These are phyloP conservation scores for Pistacia integerrima DNA, from an alignment of 345 rosid genomes.

Conservation along the genomic window DNA sequence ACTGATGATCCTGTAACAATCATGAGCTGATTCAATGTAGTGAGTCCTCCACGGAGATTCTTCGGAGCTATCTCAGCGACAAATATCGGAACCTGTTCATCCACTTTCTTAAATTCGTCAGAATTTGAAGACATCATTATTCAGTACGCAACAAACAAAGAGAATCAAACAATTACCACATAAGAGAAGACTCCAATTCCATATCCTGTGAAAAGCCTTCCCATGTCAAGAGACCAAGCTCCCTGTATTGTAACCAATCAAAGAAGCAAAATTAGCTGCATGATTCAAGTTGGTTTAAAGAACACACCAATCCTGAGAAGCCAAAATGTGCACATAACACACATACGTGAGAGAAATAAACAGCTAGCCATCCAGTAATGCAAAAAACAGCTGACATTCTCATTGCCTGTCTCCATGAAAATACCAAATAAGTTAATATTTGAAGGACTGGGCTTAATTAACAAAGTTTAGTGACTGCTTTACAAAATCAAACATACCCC, in stretches of 20 bases:
- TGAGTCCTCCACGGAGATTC: constrained; percentile 87
- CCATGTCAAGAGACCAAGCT: constrained; percentile 62
- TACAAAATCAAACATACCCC: constrained; percentile 52
- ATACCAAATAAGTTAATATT: neutral
- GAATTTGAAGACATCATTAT: neutral
- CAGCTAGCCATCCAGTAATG: constrained; percentile 80
- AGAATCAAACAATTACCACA: constrained; percentile 54
- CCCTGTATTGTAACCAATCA: constrained; percentile 41
- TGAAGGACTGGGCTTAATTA: neutral
- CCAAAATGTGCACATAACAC: constrained; percentile 1
- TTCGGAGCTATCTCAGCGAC: constrained; percentile 94
- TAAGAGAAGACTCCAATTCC: constrained; percentile 90
- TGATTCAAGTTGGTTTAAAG: neutral
- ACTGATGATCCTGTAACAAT: constrained; percentile 70
- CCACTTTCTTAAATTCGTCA: neutral
- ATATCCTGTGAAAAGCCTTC: constrained; percentile 86
- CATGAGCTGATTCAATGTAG: constrained; percentile 87
- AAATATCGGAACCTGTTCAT: constrained; percentile 70
- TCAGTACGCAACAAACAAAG: neutral
- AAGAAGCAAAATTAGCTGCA: neutral
- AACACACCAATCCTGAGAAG: neutral
- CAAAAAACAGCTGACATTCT: constrained; percentile 75
- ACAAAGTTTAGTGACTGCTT: neutral
- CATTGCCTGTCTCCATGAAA: constrained; percentile 65
- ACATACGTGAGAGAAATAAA: constrained; percentile 63